Base-by-base conservation (phyloP, 2,329 filamentous ascomycete species). In the Ophiosphaerella herpotricha region DNA sequence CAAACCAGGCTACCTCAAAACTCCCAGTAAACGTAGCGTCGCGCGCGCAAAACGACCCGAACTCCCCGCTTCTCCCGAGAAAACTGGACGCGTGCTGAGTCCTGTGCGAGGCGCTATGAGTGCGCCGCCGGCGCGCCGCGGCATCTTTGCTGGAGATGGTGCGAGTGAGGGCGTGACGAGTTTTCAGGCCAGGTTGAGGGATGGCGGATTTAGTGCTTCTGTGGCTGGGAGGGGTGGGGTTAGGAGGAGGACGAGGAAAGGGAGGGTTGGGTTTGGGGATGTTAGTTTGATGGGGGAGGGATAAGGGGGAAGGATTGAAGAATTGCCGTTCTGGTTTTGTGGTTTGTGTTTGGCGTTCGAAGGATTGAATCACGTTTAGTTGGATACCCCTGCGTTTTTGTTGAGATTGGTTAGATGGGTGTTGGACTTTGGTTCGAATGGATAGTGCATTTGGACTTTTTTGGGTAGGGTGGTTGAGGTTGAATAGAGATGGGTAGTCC, bases 1-100 rank as follows among this genome's bases (percentile, higher is more conserved):
- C 14, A 64, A 57, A 47, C 58, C 67, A 7, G 74, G 74, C 0
- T 80, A 80, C 45, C 70, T 80, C 47, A 75, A 77, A 34, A 79
- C 78, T 26, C 78, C 78, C 0, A 77, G 74, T 36, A 76, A 75
- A 48, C 68, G 74, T 21, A 66, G 59, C 39, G 63, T 74, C 1
- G 73, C 66, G 2, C 57, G 73, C 1, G 61, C 65, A 1, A 74
- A 72, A 48, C 57, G 67, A 8, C 60, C 63, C 8, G 66, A 68
- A 29, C 48, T 70, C 1, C 58, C 57, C 2, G 39, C 47, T 4
- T 67, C 60, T 45, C 63, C 67, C 0, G 63, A 70, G 49, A 70
- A 68, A 36, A 38, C 48, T 2, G 36, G 34, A 13, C 37, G 45
- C 5, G 33, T 46, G 4, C 21, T 48, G 13, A 50, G 51, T 48